These are phyloP conservation scores for Curvularia eragrostidis DNA, from an alignment of 2,329 filamentous ascomycete species.

Conservation along the genomic window DNA sequence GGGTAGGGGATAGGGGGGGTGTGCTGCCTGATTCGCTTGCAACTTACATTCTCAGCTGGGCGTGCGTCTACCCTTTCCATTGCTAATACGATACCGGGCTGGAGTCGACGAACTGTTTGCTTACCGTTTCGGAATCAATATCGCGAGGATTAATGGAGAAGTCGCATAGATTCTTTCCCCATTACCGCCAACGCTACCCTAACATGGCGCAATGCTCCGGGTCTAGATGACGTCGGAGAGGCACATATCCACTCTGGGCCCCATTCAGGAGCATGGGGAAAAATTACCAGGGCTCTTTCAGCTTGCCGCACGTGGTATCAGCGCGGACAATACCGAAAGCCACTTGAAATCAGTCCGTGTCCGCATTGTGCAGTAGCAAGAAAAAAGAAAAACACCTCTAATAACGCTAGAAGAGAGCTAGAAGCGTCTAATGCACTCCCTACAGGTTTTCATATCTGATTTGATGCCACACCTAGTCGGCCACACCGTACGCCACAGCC, in stretches of 20 bases:
- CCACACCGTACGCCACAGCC: conserved; percentile 25
- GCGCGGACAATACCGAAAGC: conserved; percentile 1
- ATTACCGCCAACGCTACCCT: conserved; percentile 16
- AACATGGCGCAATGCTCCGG: conserved; percentile 24
- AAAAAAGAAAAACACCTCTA: neutral
- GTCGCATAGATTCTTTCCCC: neutral
- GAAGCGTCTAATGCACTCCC: conserved; percentile 21
- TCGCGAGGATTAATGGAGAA: conserved; percentile 18
- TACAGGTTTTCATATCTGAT: conserved; percentile 7
- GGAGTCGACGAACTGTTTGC: conserved; percentile 5
- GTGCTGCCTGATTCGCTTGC: conserved; percentile 7
- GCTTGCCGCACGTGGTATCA: conserved; percentile 9
- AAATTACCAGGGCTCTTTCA: conserved; percentile 2
- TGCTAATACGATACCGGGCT: neutral
- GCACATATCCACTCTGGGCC: conserved; percentile 6
- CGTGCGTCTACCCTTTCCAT: conserved; percentile 1
- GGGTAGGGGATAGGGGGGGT: conserved; percentile 6
- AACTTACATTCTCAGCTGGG: neutral
- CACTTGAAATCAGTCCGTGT: conserved; percentile 8
- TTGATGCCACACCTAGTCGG: conserved; percentile 16
- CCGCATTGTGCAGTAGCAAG: neutral
- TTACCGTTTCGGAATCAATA: conserved; percentile 21
- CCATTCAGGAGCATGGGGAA: neutral
- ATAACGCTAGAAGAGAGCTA: conserved; percentile 33
- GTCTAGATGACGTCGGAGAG: conserved; percentile 10